These are phyloP conservation scores for Rehmannia glutinosa DNA, from an alignment of 257 asterid genomes.

Conservation along the genomic window DNA sequence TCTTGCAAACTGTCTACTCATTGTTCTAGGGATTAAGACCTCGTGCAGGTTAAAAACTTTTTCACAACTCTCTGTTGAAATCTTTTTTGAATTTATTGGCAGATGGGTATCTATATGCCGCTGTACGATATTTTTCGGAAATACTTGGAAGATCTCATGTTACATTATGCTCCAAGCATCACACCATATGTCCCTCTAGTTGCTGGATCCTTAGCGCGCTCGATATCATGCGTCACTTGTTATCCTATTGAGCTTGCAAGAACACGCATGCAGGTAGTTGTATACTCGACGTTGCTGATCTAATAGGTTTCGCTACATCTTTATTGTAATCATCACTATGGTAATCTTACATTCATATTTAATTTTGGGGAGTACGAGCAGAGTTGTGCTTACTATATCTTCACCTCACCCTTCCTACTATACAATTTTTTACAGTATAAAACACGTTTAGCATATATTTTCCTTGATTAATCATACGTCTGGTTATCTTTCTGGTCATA, in stretches of 20 bases:
- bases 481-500: too few relatives aligned
- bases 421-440: too few relatives aligned
- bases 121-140: conserved; percentile 62
- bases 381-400: not conserved
- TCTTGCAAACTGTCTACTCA: not conserved
- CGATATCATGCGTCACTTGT: conserved; percentile 70
- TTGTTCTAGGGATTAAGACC: conserved; percentile 11
- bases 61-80: not conserved
- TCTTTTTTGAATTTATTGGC: not conserved
- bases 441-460: too few relatives aligned
- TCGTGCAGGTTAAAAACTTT: not conserved
- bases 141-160: conserved; percentile 45
- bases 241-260: conserved; percentile 84
- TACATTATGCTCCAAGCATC: conserved; percentile 39
- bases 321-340: too few relatives aligned
- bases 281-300: not conserved
- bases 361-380: too few relatives aligned
- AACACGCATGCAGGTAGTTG: conserved; percentile 75
- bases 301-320: not conserved
- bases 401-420: not conserved
- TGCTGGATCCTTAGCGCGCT: conserved; percentile 72
- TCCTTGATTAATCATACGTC: too few relatives aligned
- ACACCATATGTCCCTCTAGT: conserved; percentile 48
- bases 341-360: too few relatives aligned
- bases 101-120: conserved; percentile 77